Evolutionary conservation across 139 green algal genomes (phyloP).

Genomic region (Yamagishiella unicocca): DNA sequence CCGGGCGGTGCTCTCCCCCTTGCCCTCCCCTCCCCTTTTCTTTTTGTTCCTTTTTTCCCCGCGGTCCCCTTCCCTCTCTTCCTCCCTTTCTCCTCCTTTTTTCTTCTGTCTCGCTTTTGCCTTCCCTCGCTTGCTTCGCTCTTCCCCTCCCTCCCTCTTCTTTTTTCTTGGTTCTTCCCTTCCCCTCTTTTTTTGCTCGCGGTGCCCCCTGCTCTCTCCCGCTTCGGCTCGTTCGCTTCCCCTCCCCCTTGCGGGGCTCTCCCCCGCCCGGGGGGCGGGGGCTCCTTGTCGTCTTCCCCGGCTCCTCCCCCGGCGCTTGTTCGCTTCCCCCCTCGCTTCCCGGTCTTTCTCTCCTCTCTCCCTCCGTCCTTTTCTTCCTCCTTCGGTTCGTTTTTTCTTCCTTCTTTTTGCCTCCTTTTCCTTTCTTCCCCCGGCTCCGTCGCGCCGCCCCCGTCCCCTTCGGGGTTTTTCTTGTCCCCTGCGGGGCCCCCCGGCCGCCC

Average conservation of each 20-base stretch:
- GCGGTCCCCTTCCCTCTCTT: neutral
- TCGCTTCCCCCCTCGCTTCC: neutral
- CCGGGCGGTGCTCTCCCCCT: neutral
- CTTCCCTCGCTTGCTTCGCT: neutral
- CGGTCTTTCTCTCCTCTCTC: neutral
- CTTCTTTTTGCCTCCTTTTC: neutral
- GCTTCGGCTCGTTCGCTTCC: neutral
- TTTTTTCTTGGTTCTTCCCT: neutral
- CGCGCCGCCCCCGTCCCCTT: too few relatives aligned
- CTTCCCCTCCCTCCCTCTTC: neutral
- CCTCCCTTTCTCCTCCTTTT: neutral
- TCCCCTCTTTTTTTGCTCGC: neutral
- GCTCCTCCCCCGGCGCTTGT: neutral
- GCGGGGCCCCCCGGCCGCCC: too few relatives aligned
- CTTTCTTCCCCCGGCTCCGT: neutral
- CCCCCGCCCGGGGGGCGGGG: too few relatives aligned
- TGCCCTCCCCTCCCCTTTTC: conserved; percentile 3
- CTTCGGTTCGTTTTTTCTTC: neutral
- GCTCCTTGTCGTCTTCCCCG: neutral
- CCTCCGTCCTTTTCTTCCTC: neutral
- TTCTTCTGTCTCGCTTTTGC: neutral
- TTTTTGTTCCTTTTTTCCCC: neutral
- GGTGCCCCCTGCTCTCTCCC: neutral
- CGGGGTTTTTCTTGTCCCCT: too few relatives aligned
- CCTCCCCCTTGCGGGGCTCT: neutral